phyloP scores from a whole-genome alignment of 495 filamentous ascomycete species.

The Penicillium roqueforti region DNA sequence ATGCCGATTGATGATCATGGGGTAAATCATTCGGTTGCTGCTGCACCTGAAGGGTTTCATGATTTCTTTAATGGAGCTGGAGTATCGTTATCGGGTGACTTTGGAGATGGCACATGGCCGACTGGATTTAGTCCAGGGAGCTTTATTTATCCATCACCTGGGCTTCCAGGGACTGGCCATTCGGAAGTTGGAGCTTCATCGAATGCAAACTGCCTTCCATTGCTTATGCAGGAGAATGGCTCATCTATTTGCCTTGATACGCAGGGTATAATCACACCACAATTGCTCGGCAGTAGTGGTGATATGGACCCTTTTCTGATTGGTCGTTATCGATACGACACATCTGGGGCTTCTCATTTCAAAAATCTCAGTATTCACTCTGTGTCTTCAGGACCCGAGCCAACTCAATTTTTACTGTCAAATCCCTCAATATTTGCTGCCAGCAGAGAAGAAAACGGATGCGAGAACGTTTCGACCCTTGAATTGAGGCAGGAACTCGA shows the following conservation, averaged over 20 bases:
- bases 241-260: neutral
- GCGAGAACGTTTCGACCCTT: neutral
- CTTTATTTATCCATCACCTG: neutral
- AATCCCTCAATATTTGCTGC: neutral
- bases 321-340: neutral
- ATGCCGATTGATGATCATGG: neutral
- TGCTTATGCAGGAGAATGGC: neutral
- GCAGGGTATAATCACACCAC: neutral
- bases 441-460: conserved; percentile 1
- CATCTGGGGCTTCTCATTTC: neutral
- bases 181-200: neutral
- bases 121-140: conserved; percentile 1
- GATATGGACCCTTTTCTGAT: conserved; percentile 3
- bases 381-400: neutral
- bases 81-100: neutral
- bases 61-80: neutral
- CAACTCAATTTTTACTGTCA: conserved; percentile 1
- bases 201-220: neutral
- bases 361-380: conserved; percentile 6
- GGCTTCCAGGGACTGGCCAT: neutral
- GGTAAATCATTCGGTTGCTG: neutral
- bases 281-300: conserved; percentile 1
- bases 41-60: neutral
- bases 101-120: neutral
- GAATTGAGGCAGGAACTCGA: neutral